These are phyloP conservation scores for Cyathus striatus DNA, from an alignment of 768 basidiomycete genomes.

Conservation along the genomic window DNA sequence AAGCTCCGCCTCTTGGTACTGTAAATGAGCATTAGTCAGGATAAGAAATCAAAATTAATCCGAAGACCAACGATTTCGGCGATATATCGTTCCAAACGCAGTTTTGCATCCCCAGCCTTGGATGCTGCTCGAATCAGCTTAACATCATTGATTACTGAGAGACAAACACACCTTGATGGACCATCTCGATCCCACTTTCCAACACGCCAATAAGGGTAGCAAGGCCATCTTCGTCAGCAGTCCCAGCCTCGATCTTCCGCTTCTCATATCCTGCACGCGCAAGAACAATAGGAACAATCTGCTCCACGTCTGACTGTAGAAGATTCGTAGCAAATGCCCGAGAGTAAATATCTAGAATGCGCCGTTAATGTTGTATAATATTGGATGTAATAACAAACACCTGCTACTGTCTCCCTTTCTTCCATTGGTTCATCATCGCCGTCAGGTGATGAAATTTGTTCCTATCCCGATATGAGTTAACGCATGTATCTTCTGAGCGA, in stretches of 20 bases:
- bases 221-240: slow-evolving; percentile 40
- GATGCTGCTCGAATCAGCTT: slow-evolving; percentile 35
- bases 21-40: not conserved
- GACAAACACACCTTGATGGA: slow-evolving; percentile 46
- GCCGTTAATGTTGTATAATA: slow-evolving; percentile 2
- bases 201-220: slow-evolving; percentile 50
- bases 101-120: slow-evolving; percentile 64
- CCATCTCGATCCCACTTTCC: slow-evolving; percentile 58
- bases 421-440: slow-evolving; percentile 24
- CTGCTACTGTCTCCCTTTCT: slow-evolving; percentile 22
- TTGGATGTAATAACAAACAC: slow-evolving; percentile 12
- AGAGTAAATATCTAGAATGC: slow-evolving; percentile 45
- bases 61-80: slow-evolving; percentile 58
- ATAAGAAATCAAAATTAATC: not conserved
- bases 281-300: slow-evolving; percentile 57
- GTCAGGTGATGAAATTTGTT: slow-evolving; percentile 25
- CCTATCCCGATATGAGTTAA: slow-evolving; percentile 25
- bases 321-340: slow-evolving; percentile 52
- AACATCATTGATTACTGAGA: not conserved
- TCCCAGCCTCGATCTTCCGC: slow-evolving; percentile 45
- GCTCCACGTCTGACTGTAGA: slow-evolving; percentile 55
- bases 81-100: slow-evolving; percentile 82
- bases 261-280: slow-evolving; percentile 64
- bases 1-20: slow-evolving; percentile 47
- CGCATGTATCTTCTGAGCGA: not conserved